Conservation (phyloP, 1,284 basidiomycete genomes). For the Pseudozyma sp. region DNA sequence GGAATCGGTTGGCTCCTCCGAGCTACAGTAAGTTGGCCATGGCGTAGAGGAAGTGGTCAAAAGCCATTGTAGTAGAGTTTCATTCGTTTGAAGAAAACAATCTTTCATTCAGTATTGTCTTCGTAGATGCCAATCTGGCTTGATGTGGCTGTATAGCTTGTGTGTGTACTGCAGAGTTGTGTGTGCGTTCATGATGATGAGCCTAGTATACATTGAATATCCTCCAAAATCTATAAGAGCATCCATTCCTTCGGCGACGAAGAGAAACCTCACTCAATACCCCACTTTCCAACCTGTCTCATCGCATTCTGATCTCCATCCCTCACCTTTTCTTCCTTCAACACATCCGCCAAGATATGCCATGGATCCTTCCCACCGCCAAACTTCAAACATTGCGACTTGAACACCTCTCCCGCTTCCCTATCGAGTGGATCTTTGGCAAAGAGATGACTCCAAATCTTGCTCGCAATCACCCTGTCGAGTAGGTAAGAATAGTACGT, state of each 20-base stretch:
- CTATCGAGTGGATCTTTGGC: constrained; percentile 68
- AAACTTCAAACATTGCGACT: constrained; percentile 79
- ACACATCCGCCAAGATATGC: constrained; percentile 84
- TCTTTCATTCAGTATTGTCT: not conserved
- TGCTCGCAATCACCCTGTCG: constrained; percentile 91
- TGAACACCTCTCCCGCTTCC: constrained; percentile 80
- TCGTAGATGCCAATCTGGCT: too few relatives aligned
- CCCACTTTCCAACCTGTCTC: constrained; percentile 79
- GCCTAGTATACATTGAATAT: too few relatives aligned
- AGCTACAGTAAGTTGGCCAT: constrained; percentile 83
- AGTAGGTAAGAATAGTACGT: constrained; percentile 98
- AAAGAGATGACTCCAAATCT: constrained; percentile 86
- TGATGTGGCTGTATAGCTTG: too few relatives aligned
- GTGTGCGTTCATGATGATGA: too few relatives aligned
- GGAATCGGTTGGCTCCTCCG: constrained; percentile 87
- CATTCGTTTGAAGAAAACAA: not conserved
- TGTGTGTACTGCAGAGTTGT: too few relatives aligned
- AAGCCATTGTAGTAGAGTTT: not conserved
- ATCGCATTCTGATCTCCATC: constrained; percentile 79
- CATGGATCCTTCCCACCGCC: constrained; percentile 95
- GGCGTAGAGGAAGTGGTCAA: constrained; percentile 27
- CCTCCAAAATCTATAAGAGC: too few relatives aligned
- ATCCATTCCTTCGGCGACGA: not conserved
- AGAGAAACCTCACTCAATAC: constrained; percentile 26
- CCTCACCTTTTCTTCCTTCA: constrained; percentile 67